Conservation (phyloP, 176 grass and related monocot species). For the Oryza nivara region DNA sequence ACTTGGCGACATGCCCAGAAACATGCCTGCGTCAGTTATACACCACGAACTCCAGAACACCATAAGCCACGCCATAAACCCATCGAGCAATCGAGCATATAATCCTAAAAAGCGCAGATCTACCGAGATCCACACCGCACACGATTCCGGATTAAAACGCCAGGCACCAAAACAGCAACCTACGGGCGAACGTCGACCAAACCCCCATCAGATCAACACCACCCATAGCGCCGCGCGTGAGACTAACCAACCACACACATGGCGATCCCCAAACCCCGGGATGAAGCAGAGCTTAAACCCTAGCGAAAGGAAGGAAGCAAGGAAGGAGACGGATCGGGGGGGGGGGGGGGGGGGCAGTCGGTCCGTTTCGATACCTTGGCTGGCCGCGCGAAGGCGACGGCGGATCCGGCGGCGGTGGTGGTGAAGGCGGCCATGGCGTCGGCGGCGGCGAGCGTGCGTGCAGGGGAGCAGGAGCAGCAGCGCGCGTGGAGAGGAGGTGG, state of each 20-base stretch:
- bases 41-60: not conserved
- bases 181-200: no score
- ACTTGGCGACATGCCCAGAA: not conserved
- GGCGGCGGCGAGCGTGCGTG: not conserved
- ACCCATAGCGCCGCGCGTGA: not conserved
- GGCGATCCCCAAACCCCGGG: not conserved
- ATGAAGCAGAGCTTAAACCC: slow-evolving; percentile 7
- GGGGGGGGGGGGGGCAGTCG: not conserved
- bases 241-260: not conserved
- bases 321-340: not conserved
- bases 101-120: slow-evolving; percentile 21
- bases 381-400: slow-evolving; percentile 49
- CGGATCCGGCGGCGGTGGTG: slow-evolving; percentile 30
- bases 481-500: not conserved
- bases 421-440: slow-evolving; percentile 44
- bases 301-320: not conserved
- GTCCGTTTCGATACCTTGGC: slow-evolving; percentile 34
- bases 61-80: not conserved
- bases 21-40: not conserved
- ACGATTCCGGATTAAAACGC: not conserved
- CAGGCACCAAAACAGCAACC: not conserved
- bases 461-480: not conserved
- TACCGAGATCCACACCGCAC: not conserved
- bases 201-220: not conserved
- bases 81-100: not conserved